phyloP scores from a whole-genome alignment of 1,284 basidiomycete genomes.

The Uromyces viciae-fabae region DNA sequence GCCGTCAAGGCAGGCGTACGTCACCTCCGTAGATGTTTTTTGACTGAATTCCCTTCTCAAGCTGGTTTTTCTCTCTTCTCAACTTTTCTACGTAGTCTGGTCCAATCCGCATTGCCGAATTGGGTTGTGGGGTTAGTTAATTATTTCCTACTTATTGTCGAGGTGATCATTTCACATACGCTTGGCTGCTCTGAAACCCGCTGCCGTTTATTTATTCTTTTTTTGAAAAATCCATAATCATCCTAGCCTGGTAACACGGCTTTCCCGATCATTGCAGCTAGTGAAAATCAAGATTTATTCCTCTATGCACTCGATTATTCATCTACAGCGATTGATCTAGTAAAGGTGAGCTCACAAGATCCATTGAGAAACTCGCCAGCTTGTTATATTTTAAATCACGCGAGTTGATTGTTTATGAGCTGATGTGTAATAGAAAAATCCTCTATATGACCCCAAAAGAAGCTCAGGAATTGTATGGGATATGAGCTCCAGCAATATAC shows the following conservation, averaged over 20 bases:
- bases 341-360: conserved; percentile 63
- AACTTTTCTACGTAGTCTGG: conserved; percentile 63
- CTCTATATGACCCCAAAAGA: conserved; percentile 66
- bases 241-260: conserved; percentile 76
- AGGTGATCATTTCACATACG: too few relatives aligned
- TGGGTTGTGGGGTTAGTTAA: conserved; percentile 68
- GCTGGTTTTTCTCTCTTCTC: conserved; percentile 1
- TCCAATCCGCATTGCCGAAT: conserved; percentile 68
- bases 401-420: conserved; percentile 15
- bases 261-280: conserved; percentile 77
- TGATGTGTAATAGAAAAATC: conserved; percentile 60
- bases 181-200: not conserved
- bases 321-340: conserved; percentile 79
- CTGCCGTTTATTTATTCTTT: too few relatives aligned
- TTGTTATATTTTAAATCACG: not conserved
- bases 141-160: not conserved
- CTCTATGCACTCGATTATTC: conserved; percentile 85
- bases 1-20: conserved; percentile 67
- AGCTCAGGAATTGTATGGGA: conserved; percentile 88
- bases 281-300: conserved; percentile 75
- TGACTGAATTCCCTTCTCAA: conserved; percentile 1
- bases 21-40: too few relatives aligned
- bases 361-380: conserved; percentile 11
- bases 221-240: too few relatives aligned
- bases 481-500: conserved; percentile 67